Percentiles rank a stretch among this genome's conserved stretches.
phyloP scores from a whole-genome alignment of 257 asterid species.

The Hygrophila difformis region DNA sequence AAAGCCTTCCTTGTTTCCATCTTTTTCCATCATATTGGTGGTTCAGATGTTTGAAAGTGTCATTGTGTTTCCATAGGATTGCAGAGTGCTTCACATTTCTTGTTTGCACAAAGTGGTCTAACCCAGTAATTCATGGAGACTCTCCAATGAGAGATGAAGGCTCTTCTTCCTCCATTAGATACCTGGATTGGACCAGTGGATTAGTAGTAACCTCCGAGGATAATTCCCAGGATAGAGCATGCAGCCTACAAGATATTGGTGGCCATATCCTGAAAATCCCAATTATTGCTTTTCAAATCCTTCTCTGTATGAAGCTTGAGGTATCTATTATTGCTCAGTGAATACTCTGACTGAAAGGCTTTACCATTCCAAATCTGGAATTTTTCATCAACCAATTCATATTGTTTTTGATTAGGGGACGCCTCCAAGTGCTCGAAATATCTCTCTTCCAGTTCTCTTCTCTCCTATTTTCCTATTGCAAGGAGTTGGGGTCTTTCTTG shows the following conservation, averaged over 20 bases:
- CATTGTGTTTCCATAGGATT: constrained; percentile 42
- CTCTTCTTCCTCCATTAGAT: constrained; percentile 59
- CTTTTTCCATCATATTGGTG: constrained; percentile 14
- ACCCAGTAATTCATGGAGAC: constrained; percentile 80
- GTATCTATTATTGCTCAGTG: constrained; percentile 31
- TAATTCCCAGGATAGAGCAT: constrained; percentile 45
- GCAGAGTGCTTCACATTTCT: constrained; percentile 99
- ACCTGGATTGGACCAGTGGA: constrained; percentile 76
- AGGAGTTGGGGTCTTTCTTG: constrained; percentile 74
- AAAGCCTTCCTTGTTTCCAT: constrained; percentile 13
- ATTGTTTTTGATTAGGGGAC: constrained; percentile 57
- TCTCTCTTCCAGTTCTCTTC: constrained; percentile 75
- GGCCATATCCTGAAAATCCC: constrained; percentile 97
- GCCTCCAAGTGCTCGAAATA: constrained; percentile 56
- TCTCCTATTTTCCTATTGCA: constrained; percentile 81
- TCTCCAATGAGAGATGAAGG: constrained; percentile 52
- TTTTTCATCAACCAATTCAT: constrained; percentile 19
- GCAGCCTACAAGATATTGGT: constrained; percentile 85
- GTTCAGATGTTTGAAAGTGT: constrained; percentile 21
- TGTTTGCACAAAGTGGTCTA: constrained; percentile 98
- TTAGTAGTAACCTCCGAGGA: constrained; percentile 66
- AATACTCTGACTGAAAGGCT: constrained; percentile 3
- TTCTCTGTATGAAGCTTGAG: constrained; percentile 96
- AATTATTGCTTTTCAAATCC: constrained; percentile 68
- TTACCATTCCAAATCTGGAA: background rate